A percentile compares a stretch with the other conserved stretches of the same genome.
These are phyloP conservation scores for Solanum appendiculatum DNA, from an alignment of 257 asterid genomes.

Conservation along the genomic window DNA sequence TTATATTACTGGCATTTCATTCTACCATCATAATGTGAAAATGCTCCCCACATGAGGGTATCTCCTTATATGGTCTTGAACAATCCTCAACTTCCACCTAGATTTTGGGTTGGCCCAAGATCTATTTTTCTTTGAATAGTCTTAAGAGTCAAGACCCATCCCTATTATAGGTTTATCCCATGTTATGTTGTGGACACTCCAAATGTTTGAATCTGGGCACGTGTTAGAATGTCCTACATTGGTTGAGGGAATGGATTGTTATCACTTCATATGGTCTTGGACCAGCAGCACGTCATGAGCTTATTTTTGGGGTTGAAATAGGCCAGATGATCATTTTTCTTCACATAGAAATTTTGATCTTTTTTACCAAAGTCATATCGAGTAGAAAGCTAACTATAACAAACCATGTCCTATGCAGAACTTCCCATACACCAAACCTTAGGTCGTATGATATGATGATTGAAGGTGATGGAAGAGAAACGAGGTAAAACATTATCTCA, in stretches of 20 bases:
- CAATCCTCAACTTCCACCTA: neutral
- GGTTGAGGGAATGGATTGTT: neutral
- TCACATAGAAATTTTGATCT: neutral
- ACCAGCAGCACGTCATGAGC: neutral
- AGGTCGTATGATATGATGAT: neutral
- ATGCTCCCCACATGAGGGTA: neutral
- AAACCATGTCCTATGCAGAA: neutral
- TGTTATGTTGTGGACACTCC: neutral
- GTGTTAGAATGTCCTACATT: neutral
- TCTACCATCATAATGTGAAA: neutral
- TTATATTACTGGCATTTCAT: neutral
- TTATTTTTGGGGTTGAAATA: neutral
- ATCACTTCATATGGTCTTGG: neutral
- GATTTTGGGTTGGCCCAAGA: neutral
- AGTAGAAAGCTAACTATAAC: neutral
- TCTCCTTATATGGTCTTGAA: neutral
- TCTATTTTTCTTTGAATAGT: neutral
- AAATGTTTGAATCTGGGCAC: neutral
- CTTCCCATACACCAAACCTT: neutral
- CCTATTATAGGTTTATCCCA: neutral
- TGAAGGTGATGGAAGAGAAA: neutral
- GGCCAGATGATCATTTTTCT: neutral
- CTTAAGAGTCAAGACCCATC: neutral
- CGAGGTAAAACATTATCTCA: neutral
- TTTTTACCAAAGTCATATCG: neutral